A percentile compares a stretch with the other conserved stretches of the same genome.
Evolutionary conservation across 2,329 filamentous ascomycete species (phyloP).

Genomic region (Sporothrix brunneoviolacea): DNA sequence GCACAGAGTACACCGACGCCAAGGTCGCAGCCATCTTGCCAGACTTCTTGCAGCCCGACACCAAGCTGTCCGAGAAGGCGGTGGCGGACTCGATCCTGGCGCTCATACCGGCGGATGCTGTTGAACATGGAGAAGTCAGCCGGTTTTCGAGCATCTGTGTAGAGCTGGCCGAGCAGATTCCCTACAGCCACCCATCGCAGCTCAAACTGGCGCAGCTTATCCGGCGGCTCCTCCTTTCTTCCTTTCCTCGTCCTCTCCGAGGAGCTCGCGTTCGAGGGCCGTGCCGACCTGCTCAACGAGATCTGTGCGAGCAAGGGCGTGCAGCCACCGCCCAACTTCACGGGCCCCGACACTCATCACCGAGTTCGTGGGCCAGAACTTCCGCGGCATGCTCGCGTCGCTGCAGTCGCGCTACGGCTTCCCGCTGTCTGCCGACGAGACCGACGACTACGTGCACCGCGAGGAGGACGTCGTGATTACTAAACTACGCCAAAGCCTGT

Average conservation of each 20-base stretch:
- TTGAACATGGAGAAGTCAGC: no score
- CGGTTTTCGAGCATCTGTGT: no score
- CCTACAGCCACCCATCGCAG: no score
- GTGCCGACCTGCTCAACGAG: conserved; percentile 81
- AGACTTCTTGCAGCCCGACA: no score
- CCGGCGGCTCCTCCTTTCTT: no score
- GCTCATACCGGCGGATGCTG: no score
- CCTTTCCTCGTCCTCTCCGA: conserved; percentile 87
- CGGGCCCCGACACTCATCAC: conserved; percentile 68
- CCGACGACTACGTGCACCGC: conserved; percentile 65
- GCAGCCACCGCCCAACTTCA: conserved; percentile 54
- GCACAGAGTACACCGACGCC: no score
- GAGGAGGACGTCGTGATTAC: conserved; percentile 81
- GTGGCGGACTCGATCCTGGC: no score
- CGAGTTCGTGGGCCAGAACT: conserved; percentile 91
- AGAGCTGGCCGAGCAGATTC: no score
- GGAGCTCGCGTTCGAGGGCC: conserved; percentile 84
- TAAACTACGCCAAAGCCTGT: conserved; percentile 63
- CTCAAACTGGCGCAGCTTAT: no score
- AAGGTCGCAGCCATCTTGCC: no score
- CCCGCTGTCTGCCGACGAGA: conserved; percentile 57
- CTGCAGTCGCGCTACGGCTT: conserved; percentile 73
- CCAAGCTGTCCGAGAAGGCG: no score
- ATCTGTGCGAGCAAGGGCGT: conserved; percentile 63
- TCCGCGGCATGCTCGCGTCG: conserved; percentile 79